These are phyloP conservation scores for Saururus chinensis DNA, from an alignment of 164 flowering plant genomes.

Conservation along the genomic window DNA sequence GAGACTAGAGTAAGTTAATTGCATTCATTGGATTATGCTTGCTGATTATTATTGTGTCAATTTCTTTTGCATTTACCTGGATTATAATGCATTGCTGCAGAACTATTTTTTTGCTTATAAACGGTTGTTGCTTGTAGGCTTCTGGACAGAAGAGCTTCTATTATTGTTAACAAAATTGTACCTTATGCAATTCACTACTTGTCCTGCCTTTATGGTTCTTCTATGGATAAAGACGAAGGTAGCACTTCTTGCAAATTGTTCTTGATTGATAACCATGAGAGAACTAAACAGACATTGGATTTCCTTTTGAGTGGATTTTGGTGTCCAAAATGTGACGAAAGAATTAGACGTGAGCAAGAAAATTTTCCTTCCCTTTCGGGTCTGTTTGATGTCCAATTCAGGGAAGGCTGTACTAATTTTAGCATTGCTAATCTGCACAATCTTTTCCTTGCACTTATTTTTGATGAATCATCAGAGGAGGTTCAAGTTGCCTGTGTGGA, in stretches of 20 bases:
- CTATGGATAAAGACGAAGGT: conserved; percentile 8
- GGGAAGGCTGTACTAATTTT: conserved; percentile 17
- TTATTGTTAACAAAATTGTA: conserved; percentile 39
- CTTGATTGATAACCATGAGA: conserved; percentile 20
- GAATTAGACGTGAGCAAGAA: conserved; percentile 9
- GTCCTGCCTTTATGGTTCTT: conserved; percentile 72
- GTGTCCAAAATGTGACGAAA: conserved; percentile 74
- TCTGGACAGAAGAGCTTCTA: conserved; percentile 31
- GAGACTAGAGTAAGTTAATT: conserved; percentile 68
- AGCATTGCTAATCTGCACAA: conserved; percentile 37
- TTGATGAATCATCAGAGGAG: conserved; percentile 72
- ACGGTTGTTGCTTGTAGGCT: conserved; percentile 30
- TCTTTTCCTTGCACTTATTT: conserved; percentile 56
- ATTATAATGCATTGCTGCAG: too few relatives aligned
- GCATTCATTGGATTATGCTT: not conserved
- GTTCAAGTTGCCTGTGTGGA: conserved; percentile 72
- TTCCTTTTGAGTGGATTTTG: conserved; percentile 48
- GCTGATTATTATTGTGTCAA: not conserved
- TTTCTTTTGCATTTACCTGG: not conserved
- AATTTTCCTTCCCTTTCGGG: conserved; percentile 9
- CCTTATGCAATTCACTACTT: conserved; percentile 59
- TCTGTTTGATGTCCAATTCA: conserved; percentile 14
- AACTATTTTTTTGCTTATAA: conserved; percentile 2
- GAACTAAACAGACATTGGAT: conserved; percentile 21
- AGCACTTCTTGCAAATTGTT: conserved; percentile 38